Evolutionary conservation across 108 stramenopile genomes (phyloP).

Genomic region (Mayamaea pseudoterrestris): DNA sequence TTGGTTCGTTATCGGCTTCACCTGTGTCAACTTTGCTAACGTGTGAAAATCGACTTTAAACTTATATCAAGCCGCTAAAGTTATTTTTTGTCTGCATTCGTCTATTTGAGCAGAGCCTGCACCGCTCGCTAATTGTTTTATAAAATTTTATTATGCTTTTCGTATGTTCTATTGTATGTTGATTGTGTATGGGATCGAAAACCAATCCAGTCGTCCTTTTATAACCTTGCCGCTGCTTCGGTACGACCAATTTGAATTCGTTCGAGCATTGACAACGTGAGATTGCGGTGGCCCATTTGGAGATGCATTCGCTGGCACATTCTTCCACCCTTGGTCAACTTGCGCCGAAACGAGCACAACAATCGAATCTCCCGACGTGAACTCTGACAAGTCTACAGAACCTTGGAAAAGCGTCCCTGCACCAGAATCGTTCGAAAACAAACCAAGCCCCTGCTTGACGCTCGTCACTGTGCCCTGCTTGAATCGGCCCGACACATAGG

Average conservation of each 20-base stretch:
- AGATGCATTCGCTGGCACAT: constrained; percentile 4
- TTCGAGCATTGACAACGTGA: constrained; percentile 86
- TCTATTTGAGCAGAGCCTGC: no score
- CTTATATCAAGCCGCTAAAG: no score
- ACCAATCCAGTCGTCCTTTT: constrained; percentile 71
- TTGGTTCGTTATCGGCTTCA: no score
- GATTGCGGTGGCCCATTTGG: constrained; percentile 48
- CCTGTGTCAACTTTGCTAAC: no score
- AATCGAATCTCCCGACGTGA: constrained; percentile 35
- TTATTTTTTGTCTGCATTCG: no score
- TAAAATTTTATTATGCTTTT: no score
- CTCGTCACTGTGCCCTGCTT: constrained; percentile 8
- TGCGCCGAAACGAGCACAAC: constrained; percentile 43
- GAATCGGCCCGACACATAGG: constrained; percentile 7
- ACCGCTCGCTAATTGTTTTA: no score
- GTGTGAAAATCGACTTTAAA: no score
- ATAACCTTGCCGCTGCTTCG: constrained; percentile 46
- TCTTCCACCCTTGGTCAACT: constrained; percentile 56
- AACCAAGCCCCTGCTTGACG: constrained; percentile 6
- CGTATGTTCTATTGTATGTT: no score
- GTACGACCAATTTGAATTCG: constrained; percentile 67
- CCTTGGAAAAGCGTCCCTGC: constrained; percentile 39
- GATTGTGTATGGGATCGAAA: constrained; percentile 56
- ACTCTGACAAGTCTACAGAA: constrained; percentile 25
- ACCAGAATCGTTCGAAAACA: neutral